These are phyloP conservation scores for Yamadazyma taylorii DNA, from an alignment of 1,139 yeast genomes.

Conservation along the genomic window DNA sequence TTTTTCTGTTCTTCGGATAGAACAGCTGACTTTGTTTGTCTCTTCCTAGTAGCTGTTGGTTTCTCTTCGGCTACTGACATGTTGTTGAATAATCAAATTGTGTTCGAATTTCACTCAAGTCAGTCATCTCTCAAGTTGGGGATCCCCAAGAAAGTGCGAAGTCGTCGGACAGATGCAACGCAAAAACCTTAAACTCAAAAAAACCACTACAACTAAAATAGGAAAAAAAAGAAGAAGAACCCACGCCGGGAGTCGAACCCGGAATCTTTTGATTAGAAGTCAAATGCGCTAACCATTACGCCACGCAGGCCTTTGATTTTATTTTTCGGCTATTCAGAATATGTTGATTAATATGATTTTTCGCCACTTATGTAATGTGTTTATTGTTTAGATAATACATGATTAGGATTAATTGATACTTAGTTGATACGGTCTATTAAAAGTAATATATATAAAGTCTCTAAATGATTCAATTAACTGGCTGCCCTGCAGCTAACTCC, in stretches of 20 bases:
- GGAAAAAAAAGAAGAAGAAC: conserved; percentile 11
- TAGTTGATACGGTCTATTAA: background rate
- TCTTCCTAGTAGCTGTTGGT: conserved; percentile 14
- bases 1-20: conserved; percentile 48
- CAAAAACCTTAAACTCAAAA: background rate
- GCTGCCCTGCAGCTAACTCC: background rate
- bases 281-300: conserved; percentile 22
- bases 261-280: conserved; percentile 22
- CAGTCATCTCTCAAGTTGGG: conserved; percentile 1
- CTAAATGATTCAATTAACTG: too few species aligned
- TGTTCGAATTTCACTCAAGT: background rate
- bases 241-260: conserved; percentile 23
- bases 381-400: too few species aligned
- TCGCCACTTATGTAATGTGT: too few species aligned
- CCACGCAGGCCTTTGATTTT: conserved; percentile 21
- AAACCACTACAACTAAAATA: background rate
- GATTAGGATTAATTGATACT: background rate
- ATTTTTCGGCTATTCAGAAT: too few species aligned
- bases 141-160: background rate
- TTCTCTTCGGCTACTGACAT: conserved; percentile 2
- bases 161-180: background rate
- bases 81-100: background rate
- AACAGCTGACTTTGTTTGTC: conserved; percentile 28
- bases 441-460: too few species aligned
- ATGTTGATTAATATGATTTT: too few species aligned